Evolutionary conservation across 331 rosid species (phyloP).

Genomic region (Ulmus americana): DNA sequence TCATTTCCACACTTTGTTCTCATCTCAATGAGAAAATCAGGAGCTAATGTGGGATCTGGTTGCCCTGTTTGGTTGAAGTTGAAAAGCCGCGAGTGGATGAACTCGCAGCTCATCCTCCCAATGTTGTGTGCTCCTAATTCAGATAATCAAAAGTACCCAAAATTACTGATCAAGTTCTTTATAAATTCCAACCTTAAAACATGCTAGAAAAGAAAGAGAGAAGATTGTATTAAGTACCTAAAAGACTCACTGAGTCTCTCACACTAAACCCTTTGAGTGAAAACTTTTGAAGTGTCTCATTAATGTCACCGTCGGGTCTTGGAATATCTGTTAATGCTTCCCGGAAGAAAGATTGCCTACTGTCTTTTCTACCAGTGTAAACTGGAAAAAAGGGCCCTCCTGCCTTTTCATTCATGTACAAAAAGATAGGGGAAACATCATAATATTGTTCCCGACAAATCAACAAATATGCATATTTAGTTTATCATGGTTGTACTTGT

Average conservation of each 20-base stretch:
- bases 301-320: constrained; percentile 55
- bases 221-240: constrained; percentile 39
- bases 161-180: neutral
- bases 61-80: constrained; percentile 54
- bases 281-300: constrained; percentile 54
- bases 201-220: neutral
- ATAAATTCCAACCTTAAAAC: neutral
- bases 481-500: too few species aligned
- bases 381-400: constrained; percentile 86
- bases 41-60: constrained; percentile 55
- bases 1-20: constrained; percentile 34
- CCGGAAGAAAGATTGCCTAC: constrained; percentile 40
- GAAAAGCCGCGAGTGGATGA: constrained; percentile 44
- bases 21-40: constrained; percentile 46
- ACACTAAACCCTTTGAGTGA: constrained; percentile 60
- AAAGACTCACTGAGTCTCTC: constrained; percentile 80
- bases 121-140: constrained; percentile 59
- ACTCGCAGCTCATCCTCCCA: constrained; percentile 58
- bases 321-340: constrained; percentile 67
- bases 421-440: neutral
- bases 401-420: constrained; percentile 41
- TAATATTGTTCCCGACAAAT: too few species aligned
- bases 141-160: constrained; percentile 7
- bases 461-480: too few species aligned
- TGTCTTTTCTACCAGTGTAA: constrained; percentile 75